Conservation (phyloP, 371 early-diverging fungal genomes). For the Sporodiniella umbellata region DNA sequence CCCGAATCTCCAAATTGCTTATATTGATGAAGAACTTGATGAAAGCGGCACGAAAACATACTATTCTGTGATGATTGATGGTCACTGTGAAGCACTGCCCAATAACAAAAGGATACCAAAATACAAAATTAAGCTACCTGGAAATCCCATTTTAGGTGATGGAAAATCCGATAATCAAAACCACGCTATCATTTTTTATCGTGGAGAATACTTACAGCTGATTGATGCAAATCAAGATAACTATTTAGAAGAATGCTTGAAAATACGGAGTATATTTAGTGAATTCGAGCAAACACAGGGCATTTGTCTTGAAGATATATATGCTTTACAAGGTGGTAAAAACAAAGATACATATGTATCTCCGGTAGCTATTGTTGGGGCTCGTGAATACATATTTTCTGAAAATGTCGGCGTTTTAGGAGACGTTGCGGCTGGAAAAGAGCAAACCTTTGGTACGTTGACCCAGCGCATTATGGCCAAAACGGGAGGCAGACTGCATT, state of each 20-base stretch:
- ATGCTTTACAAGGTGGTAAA: slow-evolving; percentile 15
- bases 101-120: slow-evolving; percentile 69
- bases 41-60: slow-evolving; percentile 49
- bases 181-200: slow-evolving; percentile 80
- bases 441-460: slow-evolving; percentile 86
- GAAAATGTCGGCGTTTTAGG: slow-evolving; percentile 86
- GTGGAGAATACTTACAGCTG: slow-evolving; percentile 87
- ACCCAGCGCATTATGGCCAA: slow-evolving; percentile 88
- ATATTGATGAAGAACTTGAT: slow-evolving; percentile 66
- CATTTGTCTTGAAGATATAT: slow-evolving; percentile 29
- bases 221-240: slow-evolving; percentile 95
- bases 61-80: slow-evolving; percentile 80
- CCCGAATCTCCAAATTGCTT: slow-evolving; percentile 82
- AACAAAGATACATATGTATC: neutral
- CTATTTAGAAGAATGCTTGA: slow-evolving; percentile 86
- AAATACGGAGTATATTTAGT: slow-evolving; percentile 83
- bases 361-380: slow-evolving; percentile 89
- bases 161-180: slow-evolving; percentile 94
- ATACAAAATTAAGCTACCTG: slow-evolving; percentile 80
- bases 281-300: slow-evolving; percentile 74
- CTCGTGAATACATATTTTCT: slow-evolving; percentile 87
- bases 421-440: slow-evolving; percentile 89
- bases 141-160: slow-evolving; percentile 88
- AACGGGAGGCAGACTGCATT: slow-evolving; percentile 78
- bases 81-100: slow-evolving; percentile 61